Conservation (phyloP, 129 eudicot species). For the Daucus carota region DH1_v3.0 NC_030381.2:43213001-43213500, state of each 20-base stretch:
- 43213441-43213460: slow-evolving; percentile 96
- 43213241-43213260: slow-evolving; percentile 70
- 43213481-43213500: slow-evolving; percentile 55
- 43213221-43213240: slow-evolving; percentile 66
- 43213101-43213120: slow-evolving; percentile 67
- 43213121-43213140: slow-evolving; percentile 70
- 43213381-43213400: slow-evolving; percentile 64
- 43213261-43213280: slow-evolving; percentile 47
- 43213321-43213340: slow-evolving; percentile 56
- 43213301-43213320: slow-evolving; percentile 50
- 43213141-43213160: slow-evolving; percentile 33
- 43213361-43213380: slow-evolving; percentile 64
- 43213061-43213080: slow-evolving; percentile 4
- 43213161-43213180: slow-evolving; percentile 50
- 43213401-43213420: slow-evolving; percentile 44
- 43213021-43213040: slow-evolving; percentile 44
- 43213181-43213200: slow-evolving; percentile 57
- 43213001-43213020: slow-evolving; percentile 81
- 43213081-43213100: slow-evolving; percentile 27
- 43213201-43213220: slow-evolving; percentile 75
- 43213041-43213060: slow-evolving; percentile 12
- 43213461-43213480: slow-evolving; percentile 53
- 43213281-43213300: slow-evolving; percentile 51
- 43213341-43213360: slow-evolving; percentile 67
- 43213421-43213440: slow-evolving; percentile 85